phyloP scores from a whole-genome alignment of 257 asterid species.

The Forsythia suspensa region DNA sequence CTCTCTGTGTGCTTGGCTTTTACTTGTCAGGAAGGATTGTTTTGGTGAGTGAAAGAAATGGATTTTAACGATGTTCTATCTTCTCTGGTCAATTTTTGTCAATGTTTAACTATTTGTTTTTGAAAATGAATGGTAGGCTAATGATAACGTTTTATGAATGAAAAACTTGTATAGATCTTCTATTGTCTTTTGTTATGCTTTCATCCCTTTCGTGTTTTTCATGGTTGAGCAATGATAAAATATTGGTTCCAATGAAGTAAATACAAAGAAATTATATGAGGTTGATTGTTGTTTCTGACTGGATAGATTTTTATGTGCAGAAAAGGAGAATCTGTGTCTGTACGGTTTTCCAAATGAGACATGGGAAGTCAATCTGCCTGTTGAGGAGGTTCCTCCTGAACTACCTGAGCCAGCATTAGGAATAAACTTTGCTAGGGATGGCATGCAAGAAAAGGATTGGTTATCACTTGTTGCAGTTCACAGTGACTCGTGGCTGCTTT shows the following conservation, averaged over 20 bases:
- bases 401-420: conserved; percentile 3
- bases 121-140: background rate
- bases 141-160: background rate
- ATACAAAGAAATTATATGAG: background rate
- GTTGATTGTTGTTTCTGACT: background rate
- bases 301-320: background rate
- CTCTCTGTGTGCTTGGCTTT: background rate
- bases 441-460: conserved; percentile 8
- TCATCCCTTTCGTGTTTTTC: background rate
- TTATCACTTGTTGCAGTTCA: conserved; percentile 5
- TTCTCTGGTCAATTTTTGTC: background rate
- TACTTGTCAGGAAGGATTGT: background rate
- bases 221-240: background rate
- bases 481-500: conserved; percentile 3
- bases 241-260: background rate
- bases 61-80: background rate
- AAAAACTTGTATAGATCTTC: background rate
- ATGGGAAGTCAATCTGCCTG: conserved; percentile 6
- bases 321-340: conserved; percentile 3
- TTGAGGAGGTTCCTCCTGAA: conserved; percentile 8
- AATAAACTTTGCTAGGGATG: conserved; percentile 8
- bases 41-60: background rate
- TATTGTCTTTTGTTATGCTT: background rate
- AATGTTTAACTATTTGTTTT: background rate
- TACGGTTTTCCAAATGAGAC: conserved; percentile 3